phyloP scores from a whole-genome alignment of 1,284 basidiomycete genomes.

The Tilletia indica region DNA sequence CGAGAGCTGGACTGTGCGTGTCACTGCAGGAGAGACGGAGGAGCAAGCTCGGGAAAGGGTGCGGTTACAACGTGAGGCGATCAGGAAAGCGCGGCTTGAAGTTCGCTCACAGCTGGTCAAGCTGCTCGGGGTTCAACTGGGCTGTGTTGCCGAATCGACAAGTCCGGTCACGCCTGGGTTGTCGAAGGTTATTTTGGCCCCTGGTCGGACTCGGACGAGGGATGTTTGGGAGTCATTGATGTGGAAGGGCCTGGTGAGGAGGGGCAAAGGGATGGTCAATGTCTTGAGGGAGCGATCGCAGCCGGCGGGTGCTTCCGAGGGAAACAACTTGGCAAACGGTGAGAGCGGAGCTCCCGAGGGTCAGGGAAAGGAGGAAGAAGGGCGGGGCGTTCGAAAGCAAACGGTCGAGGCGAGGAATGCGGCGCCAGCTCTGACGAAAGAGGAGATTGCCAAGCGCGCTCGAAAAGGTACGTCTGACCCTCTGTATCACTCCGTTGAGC shows the following conservation, averaged over 20 bases:
- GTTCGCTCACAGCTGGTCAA: not conserved
- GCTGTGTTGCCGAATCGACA: not conserved
- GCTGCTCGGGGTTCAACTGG: not conserved
- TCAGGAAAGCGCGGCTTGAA: not conserved
- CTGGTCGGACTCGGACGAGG: conserved; percentile 10
- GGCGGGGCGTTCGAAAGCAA: not conserved
- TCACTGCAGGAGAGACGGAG: not conserved
- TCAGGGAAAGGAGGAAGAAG: not conserved
- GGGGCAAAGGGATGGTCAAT: not conserved
- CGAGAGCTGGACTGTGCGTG: conserved; percentile 22
- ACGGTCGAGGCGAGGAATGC: not conserved
- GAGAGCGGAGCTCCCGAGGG: not conserved
- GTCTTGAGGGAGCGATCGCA: not conserved
- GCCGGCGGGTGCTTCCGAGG: not conserved
- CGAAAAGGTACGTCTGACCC: not conserved
- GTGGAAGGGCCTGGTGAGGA: conserved; percentile 5
- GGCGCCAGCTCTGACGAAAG: not conserved
- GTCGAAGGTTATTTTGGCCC: conserved; percentile 46
- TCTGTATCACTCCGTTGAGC: not conserved
- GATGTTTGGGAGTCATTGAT: not conserved
- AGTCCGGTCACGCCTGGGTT: not conserved
- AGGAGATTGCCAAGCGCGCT: not conserved
- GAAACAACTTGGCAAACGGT: not conserved
- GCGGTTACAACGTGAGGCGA: not conserved
- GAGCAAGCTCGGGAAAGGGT: not conserved